These are phyloP conservation scores for Handroanthus guayacan DNA, from an alignment of 257 asterid genomes.

Conservation along the genomic window DNA sequence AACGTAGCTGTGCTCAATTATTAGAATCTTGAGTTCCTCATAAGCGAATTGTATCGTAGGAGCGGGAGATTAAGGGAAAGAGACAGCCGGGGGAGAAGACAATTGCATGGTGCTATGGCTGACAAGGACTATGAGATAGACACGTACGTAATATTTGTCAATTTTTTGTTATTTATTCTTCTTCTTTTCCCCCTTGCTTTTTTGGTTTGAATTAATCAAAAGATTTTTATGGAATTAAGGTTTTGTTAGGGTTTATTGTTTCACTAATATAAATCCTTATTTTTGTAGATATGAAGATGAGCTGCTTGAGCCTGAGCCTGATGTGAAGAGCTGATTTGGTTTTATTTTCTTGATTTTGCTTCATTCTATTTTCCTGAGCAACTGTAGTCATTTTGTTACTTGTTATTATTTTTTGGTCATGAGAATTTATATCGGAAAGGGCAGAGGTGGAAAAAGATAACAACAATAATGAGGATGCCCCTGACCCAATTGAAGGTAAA, in stretches of 20 bases:
- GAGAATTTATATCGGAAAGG: conserved; percentile 51
- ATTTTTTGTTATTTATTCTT: not conserved
- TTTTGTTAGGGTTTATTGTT: conserved; percentile 24
- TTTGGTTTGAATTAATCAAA: not conserved
- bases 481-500: conserved; percentile 54
- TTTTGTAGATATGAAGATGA: conserved; percentile 59
- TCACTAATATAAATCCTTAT: not conserved
- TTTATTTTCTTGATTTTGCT: no score
- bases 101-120: conserved; percentile 44
- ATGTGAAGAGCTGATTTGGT: conserved; percentile 50
- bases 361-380: no score
- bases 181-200: not conserved
- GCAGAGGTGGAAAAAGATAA: conserved; percentile 59
- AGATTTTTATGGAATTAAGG: conserved; percentile 6
- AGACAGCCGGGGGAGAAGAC: no score
- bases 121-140: conserved; percentile 73
- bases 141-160: conserved; percentile 33
- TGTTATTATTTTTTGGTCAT: not conserved
- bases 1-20: no score
- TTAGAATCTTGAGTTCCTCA: not conserved
- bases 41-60: not conserved
- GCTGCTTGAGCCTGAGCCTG: conserved; percentile 56
- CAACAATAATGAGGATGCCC: conserved; percentile 45
- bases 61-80: not conserved
- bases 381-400: not conserved